Conservation (phyloP, 2,329 filamentous ascomycete genomes). For the Calonectria pseudoreteaudii region DNA sequence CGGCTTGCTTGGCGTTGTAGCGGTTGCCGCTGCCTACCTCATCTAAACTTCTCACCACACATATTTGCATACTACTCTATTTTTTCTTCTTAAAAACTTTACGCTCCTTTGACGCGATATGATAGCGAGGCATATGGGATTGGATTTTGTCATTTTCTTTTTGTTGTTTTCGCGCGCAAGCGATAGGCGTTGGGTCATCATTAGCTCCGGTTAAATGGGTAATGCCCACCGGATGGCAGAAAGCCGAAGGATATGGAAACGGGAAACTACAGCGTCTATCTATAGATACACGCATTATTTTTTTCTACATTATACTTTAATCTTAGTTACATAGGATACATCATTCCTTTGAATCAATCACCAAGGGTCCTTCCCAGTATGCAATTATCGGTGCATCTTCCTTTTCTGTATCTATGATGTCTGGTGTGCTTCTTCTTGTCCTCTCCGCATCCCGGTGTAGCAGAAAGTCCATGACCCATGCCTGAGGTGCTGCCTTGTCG, state of each 20-base stretch:
- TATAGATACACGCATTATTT: constrained; percentile 10
- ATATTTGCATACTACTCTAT: neutral
- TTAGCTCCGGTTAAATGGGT: constrained; percentile 8
- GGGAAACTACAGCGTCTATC: constrained; percentile 17
- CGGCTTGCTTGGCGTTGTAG: constrained; percentile 52
- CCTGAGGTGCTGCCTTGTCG: constrained; percentile 42
- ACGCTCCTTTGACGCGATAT: constrained; percentile 16
- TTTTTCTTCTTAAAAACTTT: neutral
- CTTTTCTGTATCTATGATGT: neutral
- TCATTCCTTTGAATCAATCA: constrained; percentile 11
- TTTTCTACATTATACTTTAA: constrained; percentile 19
- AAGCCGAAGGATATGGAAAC: neutral
- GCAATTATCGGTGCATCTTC: constrained; percentile 1
- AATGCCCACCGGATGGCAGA: constrained; percentile 1
- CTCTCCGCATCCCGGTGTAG: constrained; percentile 13
- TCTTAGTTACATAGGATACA: constrained; percentile 14
- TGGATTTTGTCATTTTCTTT: constrained; percentile 1
- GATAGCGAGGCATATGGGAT: constrained; percentile 20
- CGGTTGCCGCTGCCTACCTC: constrained; percentile 54
- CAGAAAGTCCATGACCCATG: constrained; percentile 46
- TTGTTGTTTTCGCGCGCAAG: constrained; percentile 9
- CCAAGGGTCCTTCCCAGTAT: constrained; percentile 2
- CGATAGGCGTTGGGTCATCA: constrained; percentile 20
- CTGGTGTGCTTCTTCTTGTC: neutral
- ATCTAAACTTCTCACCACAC: constrained; percentile 47